A percentile compares a stretch with the other conserved stretches of the same genome.
These are phyloP conservation scores for Thalassiosira oceanica DNA, from an alignment of 352 stramenopile species.

Conservation along the genomic window DNA sequence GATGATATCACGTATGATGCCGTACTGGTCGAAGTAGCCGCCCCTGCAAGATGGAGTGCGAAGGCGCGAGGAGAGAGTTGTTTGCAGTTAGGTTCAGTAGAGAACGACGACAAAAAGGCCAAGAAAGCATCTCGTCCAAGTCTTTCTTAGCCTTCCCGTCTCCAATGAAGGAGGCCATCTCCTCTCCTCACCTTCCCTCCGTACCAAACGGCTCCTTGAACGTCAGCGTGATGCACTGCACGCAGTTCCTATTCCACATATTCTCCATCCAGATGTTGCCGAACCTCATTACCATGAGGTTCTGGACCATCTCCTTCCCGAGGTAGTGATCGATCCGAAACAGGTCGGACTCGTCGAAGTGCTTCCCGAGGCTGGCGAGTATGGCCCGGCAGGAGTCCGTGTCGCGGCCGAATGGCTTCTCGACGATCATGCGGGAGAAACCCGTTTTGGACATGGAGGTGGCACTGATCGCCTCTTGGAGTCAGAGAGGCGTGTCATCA, in stretches of 20 bases:
- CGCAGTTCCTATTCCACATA: slow-evolving; percentile 94
- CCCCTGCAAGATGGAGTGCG: slow-evolving; percentile 82
- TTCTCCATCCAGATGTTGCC: slow-evolving; percentile 95
- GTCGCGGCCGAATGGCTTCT: slow-evolving; percentile 98
- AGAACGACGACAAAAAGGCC: too few relatives aligned
- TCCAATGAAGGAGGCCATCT: too few relatives aligned
- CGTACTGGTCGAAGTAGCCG: slow-evolving; percentile 96
- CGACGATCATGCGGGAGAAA: slow-evolving; percentile 95
- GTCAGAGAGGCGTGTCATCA: too few relatives aligned
- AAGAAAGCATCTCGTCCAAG: too few relatives aligned
- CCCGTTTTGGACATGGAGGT: slow-evolving; percentile 81
- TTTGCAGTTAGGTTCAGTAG: too few relatives aligned
- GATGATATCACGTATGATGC: slow-evolving; percentile 97
- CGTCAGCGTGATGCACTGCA: slow-evolving; percentile 94
- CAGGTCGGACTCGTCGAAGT: slow-evolving; percentile 89
- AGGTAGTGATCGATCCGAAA: slow-evolving; percentile 96
- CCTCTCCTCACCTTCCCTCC: too few relatives aligned
- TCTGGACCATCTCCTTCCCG: slow-evolving; percentile 81
- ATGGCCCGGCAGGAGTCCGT: slow-evolving; percentile 90
- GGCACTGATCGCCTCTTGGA: slow-evolving; percentile 90
- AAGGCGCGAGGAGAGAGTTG: too few relatives aligned
- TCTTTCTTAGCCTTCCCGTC: too few relatives aligned
- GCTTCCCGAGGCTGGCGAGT: slow-evolving; percentile 83
- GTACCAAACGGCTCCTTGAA: slow-evolving; percentile 95
- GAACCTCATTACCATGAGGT: slow-evolving; percentile 94